Conservation (phyloP, 257 asterid species). For the Rhazya stricta region DNA sequence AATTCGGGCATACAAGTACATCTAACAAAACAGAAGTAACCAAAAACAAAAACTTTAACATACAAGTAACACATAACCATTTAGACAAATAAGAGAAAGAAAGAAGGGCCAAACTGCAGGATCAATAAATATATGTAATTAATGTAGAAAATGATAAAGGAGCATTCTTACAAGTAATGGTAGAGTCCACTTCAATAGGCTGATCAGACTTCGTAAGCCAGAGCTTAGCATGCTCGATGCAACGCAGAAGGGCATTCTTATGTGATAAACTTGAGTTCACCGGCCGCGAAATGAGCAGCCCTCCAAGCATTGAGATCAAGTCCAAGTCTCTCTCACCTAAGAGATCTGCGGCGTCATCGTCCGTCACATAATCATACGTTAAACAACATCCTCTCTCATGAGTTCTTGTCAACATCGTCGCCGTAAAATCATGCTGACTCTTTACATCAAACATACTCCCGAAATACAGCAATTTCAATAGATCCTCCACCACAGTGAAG, state of each 20-base stretch:
- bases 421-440: constrained; percentile 35
- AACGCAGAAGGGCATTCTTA: constrained; percentile 51
- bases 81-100: neutral
- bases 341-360: constrained; percentile 59
- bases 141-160: neutral
- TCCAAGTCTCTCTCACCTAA: constrained; percentile 77
- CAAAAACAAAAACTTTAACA: neutral
- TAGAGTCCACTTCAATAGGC: constrained; percentile 46
- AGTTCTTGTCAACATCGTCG: constrained; percentile 52
- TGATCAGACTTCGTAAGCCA: constrained; percentile 63
- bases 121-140: neutral
- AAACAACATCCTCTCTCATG: constrained; percentile 86
- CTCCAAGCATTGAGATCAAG: constrained; percentile 58
- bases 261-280: constrained; percentile 59
- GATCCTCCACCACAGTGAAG: constrained; percentile 42
- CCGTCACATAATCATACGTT: constrained; percentile 80
- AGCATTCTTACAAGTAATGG: constrained; percentile 54
- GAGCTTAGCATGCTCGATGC: constrained; percentile 69
- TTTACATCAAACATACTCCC: constrained; percentile 72
- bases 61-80: neutral
- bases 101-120: neutral
- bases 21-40: neutral
- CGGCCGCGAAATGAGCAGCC: constrained; percentile 58
- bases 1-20: neutral
- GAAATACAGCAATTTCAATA: constrained; percentile 60